Evolutionary conservation across 345 rosid species (phyloP), one percentile per base, ranked within the genome.

Genomic region (Lagerstroemia speciosa): DNA sequence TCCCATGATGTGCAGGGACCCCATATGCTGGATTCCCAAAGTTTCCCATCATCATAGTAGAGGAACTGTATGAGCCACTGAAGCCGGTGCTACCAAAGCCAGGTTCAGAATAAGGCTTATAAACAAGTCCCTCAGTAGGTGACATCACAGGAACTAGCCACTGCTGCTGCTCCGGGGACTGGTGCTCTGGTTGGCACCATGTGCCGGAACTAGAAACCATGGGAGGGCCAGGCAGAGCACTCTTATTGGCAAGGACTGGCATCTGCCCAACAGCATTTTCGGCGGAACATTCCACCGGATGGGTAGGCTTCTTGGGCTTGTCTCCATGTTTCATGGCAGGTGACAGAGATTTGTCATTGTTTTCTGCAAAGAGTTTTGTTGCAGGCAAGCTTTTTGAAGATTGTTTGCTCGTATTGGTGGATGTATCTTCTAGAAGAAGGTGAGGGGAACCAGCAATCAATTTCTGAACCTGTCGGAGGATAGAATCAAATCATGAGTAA

Each of bases 81-180:
- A 81, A 72, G 65, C 24, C 77, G 1, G 83, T 15, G 67, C 87
- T 91, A 31, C 75, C 68, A 53, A 77, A 77, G 71, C 87, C 91
- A 50, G 85, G 77, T 14, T 73, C 85, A 15, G 86, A 67, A 71
- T 80, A 90, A 33, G 98, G 98, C 82, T 90, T 93, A 82, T 87
- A 93, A 72, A 93, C 73, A 24, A 90, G 89, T 68, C 97, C 98
- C 78, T 93, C 97, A 0, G 92, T 85, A 50, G 96, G 96, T 43
- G 98, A 89, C 92, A 93, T 87, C 17, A 93, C 81, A 55, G 98
- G 98, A 68, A 90, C 62, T 74, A 93, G 73, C 97, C 96, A 90
- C 62, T 89, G 98, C 29, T 89, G 84, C 73, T 65, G 43, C 22
- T 22, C 45, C 6, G 31, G 22, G 52, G 50, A 5, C 32, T 43